phyloP scores from a whole-genome alignment of 331 rosid species.

The Telfairia occidentalis region DNA sequence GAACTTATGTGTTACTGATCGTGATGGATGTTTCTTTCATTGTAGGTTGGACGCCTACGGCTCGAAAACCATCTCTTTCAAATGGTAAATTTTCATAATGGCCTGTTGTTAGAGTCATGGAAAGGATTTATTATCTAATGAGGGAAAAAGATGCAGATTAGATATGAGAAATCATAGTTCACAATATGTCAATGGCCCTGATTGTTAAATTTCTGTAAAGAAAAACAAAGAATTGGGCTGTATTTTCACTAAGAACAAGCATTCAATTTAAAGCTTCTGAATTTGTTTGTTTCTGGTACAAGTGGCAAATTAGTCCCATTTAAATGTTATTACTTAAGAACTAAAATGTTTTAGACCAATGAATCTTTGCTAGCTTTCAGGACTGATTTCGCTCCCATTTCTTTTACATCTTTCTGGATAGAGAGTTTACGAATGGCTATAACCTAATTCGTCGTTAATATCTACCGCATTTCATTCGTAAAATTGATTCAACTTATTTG shows the following conservation, averaged over 20 bases:
- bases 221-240: background rate
- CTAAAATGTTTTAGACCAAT: background rate
- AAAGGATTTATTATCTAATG: background rate
- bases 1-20: background rate
- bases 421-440: background rate
- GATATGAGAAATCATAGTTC: background rate
- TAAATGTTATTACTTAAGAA: background rate
- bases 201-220: background rate
- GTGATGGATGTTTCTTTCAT: slow-evolving; percentile 17
- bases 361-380: background rate
- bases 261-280: background rate
- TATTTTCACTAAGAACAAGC: background rate
- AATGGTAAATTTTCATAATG: slow-evolving; percentile 43
- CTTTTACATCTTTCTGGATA: background rate
- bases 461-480: background rate
- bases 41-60: slow-evolving; percentile 53
- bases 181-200: background rate
- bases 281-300: background rate
- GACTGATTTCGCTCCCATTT: background rate
- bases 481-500: background rate
- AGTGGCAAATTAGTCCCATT: background rate
- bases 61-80: slow-evolving; percentile 60
- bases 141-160: background rate
- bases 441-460: background rate
- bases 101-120: slow-evolving; percentile 1